Conservation (phyloP, 139 green algal genomes). For the Volvox africanus region DNA sequence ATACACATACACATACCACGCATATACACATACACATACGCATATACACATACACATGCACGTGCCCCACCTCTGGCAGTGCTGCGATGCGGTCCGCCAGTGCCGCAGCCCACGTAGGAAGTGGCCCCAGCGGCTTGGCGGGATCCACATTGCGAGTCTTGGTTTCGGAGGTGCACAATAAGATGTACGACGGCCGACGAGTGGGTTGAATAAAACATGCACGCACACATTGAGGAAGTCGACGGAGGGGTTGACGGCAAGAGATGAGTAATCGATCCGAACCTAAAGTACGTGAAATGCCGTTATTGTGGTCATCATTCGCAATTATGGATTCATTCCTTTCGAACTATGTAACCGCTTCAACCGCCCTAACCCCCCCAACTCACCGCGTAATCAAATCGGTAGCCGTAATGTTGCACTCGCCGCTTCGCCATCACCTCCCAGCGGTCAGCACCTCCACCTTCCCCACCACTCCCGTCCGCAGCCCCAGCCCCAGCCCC, state of each 20-base stretch:
- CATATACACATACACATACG: too few species aligned
- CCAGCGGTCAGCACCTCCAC: neutral
- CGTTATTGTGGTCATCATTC: too few species aligned
- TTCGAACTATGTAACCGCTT: neutral
- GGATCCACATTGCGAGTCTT: slow-evolving; percentile 55
- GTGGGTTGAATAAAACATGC: too few species aligned
- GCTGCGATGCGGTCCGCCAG: slow-evolving; percentile 21
- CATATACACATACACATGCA: too few species aligned
- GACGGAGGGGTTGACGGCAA: too few species aligned
- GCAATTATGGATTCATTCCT: too few species aligned
- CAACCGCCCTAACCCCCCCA: neutral
- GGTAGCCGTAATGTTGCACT: slow-evolving; percentile 91
- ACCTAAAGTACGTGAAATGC: too few species aligned
- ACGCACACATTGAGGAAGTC: too few species aligned
- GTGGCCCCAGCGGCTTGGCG: slow-evolving; percentile 5
- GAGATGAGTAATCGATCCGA: too few species aligned
- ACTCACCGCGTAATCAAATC: slow-evolving; percentile 74
- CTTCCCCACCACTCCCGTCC: neutral
- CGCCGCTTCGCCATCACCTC: slow-evolving; percentile 77
- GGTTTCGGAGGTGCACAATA: neutral
- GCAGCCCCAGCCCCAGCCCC: neutral
- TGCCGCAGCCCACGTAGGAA: slow-evolving; percentile 36
- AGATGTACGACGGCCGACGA: neutral
- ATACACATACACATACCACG: too few species aligned
- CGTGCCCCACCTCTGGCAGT: slow-evolving; percentile 27